phyloP scores from a whole-genome alignment of 306 rosid genomes.

The Pyrus pyrifolia region DNA sequence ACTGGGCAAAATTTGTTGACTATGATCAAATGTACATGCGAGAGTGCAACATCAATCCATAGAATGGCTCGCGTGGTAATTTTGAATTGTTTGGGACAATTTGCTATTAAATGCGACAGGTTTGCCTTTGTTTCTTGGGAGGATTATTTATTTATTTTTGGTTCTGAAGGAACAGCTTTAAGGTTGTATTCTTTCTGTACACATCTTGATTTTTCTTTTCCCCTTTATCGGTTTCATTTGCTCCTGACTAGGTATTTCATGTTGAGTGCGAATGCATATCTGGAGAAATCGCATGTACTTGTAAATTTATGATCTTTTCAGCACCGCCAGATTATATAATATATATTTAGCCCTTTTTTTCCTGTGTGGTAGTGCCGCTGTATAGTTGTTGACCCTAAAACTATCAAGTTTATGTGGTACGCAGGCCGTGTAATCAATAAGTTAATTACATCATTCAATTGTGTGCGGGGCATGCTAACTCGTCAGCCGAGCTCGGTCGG shows the following conservation, averaged over 20 bases:
- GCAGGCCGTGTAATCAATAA: no score
- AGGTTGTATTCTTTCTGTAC: constrained; percentile 49
- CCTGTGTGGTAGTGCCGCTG: neutral
- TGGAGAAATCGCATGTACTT: neutral
- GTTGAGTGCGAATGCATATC: neutral
- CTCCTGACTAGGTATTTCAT: neutral
- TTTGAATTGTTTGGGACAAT: constrained; percentile 18
- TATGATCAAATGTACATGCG: constrained; percentile 59
- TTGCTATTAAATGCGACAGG: constrained; percentile 28
- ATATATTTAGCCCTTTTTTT: no score
- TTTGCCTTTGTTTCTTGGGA: constrained; percentile 34
- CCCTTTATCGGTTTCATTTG: neutral
- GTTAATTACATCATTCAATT: no score
- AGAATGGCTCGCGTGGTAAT: constrained; percentile 19
- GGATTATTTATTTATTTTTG: constrained; percentile 20
- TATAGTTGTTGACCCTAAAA: neutral
- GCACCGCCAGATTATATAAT: no score
- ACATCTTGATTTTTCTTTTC: constrained; percentile 11
- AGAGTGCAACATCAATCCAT: constrained; percentile 89
- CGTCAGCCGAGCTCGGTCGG: no score
- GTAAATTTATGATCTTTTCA: neutral
- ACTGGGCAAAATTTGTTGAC: constrained; percentile 72
- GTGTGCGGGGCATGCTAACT: no score
- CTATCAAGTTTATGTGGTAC: no score
- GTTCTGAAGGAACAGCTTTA: constrained; percentile 21